phyloP scores from a whole-genome alignment of 192 early-diverging fungal genomes.

The Phlyctochytrium planicorne region DNA sequence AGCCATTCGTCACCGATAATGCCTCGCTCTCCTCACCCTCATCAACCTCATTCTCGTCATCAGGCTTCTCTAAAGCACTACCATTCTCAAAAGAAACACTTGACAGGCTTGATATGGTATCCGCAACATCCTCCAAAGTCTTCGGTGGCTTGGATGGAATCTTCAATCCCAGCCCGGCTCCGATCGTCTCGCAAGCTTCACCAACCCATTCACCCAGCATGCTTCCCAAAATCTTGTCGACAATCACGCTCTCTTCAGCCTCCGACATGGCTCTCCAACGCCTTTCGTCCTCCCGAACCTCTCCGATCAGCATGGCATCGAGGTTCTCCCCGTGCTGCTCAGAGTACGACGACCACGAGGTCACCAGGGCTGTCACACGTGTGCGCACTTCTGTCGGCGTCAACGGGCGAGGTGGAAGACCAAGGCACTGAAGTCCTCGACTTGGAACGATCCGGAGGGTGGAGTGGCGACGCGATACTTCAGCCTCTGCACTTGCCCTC shows the following conservation, averaged over 20 bases:
- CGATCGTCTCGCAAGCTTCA: too few relatives aligned
- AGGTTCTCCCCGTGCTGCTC: slow-evolving; percentile 40
- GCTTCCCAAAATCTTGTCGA: not conserved
- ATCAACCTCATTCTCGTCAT: too few relatives aligned
- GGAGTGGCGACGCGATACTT: too few relatives aligned
- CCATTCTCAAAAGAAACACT: too few relatives aligned
- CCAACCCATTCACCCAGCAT: too few relatives aligned
- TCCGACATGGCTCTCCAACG: slow-evolving; percentile 21
- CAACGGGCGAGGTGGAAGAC: slow-evolving; percentile 13
- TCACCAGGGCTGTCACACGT: not conserved
- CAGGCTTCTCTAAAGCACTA: too few relatives aligned
- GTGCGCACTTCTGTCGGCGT: not conserved
- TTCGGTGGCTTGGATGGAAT: too few relatives aligned
- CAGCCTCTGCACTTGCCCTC: not conserved
- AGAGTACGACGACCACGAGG: slow-evolving; percentile 23
- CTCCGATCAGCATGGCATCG: slow-evolving; percentile 35
- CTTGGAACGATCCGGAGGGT: not conserved
- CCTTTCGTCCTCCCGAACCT: slow-evolving; percentile 30
- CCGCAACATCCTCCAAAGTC: too few relatives aligned
- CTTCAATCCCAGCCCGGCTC: too few relatives aligned
- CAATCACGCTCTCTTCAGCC: slow-evolving; percentile 12
- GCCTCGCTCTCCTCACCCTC: too few relatives aligned
- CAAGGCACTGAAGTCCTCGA: not conserved
- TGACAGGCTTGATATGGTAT: too few relatives aligned
- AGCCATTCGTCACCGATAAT: too few relatives aligned